phyloP scores from a whole-genome alignment of 257 asterid genomes.

The Solanum chmielewskii region DNA sequence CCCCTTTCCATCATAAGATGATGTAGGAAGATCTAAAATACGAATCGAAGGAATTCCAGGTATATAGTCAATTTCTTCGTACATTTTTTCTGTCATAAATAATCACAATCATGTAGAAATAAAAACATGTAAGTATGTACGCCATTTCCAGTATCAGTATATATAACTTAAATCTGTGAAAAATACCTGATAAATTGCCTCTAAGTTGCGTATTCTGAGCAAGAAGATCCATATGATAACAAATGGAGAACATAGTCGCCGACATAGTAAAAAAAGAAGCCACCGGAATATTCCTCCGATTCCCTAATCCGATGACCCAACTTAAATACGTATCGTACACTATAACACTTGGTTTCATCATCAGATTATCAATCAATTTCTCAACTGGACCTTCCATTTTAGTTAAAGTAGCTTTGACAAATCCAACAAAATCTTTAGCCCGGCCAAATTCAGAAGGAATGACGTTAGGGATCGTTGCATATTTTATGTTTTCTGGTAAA shows the following conservation, averaged over 20 bases:
- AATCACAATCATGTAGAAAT: not conserved
- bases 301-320: conserved; percentile 23
- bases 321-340: conserved; percentile 22
- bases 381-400: conserved; percentile 49
- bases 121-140: not conserved
- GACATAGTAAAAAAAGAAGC: conserved; percentile 43
- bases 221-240: conserved; percentile 28
- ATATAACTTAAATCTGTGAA: not conserved
- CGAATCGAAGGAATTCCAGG: conserved; percentile 41
- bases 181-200: conserved; percentile 14
- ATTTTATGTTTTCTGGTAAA: conserved; percentile 22
- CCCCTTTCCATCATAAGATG: not conserved
- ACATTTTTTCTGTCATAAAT: conserved; percentile 20
- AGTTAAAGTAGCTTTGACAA: conserved; percentile 11
- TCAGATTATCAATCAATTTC: conserved; percentile 21
- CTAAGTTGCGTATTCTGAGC: conserved; percentile 28
- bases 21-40: conserved; percentile 32
- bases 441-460: conserved; percentile 46
- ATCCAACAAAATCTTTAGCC: conserved; percentile 23
- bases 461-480: conserved; percentile 39
- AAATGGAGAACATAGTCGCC: conserved; percentile 27
- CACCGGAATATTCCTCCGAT: conserved; percentile 36
- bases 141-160: not conserved
- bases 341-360: conserved; percentile 19
- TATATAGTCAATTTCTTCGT: conserved; percentile 26